These are phyloP conservation scores for Lipomyces yamadae DNA, from an alignment of 805 yeast genomes.

Conservation along the genomic window DNA sequence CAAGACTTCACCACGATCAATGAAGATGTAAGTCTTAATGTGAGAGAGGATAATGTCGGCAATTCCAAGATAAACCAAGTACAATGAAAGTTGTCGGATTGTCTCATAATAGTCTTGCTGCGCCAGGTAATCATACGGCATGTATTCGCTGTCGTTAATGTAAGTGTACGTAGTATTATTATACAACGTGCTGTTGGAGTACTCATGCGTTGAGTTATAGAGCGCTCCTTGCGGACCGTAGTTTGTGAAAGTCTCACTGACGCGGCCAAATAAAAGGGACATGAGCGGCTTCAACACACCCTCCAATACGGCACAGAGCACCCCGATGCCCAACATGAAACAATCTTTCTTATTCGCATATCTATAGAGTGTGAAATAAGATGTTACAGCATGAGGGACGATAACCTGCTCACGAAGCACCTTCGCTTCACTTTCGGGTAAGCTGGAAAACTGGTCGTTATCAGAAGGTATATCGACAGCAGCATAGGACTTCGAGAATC, in stretches of 20 bases:
- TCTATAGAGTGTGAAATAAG: slow-evolving; percentile 43
- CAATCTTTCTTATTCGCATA: slow-evolving; percentile 46
- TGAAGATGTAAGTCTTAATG: slow-evolving; percentile 47
- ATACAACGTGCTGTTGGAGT: slow-evolving; percentile 38
- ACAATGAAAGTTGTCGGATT: slow-evolving; percentile 34
- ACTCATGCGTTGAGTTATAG: slow-evolving; percentile 18
- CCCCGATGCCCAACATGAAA: slow-evolving; percentile 43
- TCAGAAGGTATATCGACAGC: slow-evolving; percentile 14
- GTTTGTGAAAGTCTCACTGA: slow-evolving; percentile 47
- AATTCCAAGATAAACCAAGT: slow-evolving; percentile 50
- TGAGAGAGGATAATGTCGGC: slow-evolving; percentile 41
- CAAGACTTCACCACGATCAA: slow-evolving; percentile 50
- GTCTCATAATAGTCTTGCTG: slow-evolving; percentile 28
- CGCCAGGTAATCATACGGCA: slow-evolving; percentile 12
- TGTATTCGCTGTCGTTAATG: slow-evolving; percentile 28
- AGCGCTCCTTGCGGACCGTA: slow-evolving; percentile 28
- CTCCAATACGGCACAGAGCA: slow-evolving; percentile 45
- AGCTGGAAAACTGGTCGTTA: slow-evolving; percentile 36
- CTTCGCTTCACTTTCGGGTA: slow-evolving; percentile 45
- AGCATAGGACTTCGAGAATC: slow-evolving; percentile 27
- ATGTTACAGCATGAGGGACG: slow-evolving; percentile 36
- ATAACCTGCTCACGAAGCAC: slow-evolving; percentile 46
- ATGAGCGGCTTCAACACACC: slow-evolving; percentile 49
- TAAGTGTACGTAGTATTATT: slow-evolving; percentile 43
- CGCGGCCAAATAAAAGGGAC: slow-evolving; percentile 46